These are phyloP conservation scores for Neoscytalidium dimidiatum DNA, from an alignment of 2,329 filamentous ascomycete genomes.

Conservation along the genomic window DNA sequence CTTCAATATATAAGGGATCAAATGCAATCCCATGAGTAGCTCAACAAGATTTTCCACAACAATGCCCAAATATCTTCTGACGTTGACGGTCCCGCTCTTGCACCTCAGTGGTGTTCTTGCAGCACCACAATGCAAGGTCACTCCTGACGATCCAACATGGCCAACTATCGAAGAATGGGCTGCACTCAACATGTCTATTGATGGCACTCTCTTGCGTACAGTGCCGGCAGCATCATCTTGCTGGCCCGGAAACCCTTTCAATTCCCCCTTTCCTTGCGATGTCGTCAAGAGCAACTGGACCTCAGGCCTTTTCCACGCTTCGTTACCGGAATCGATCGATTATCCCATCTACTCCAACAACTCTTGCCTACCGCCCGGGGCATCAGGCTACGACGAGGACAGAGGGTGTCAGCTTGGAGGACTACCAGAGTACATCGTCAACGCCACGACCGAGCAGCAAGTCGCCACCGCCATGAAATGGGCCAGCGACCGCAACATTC, in stretches of 20 bases:
- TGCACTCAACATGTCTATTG: slow-evolving; percentile 48
- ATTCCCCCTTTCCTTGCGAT: slow-evolving; percentile 24
- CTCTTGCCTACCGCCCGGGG: slow-evolving; percentile 34
- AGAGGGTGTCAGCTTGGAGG: slow-evolving; percentile 27
- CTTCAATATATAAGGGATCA: too few species aligned
- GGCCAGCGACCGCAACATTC: slow-evolving; percentile 32
- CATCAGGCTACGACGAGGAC: slow-evolving; percentile 26
- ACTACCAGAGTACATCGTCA: background rate
- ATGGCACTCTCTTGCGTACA: slow-evolving; percentile 47
- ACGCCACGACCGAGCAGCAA: slow-evolving; percentile 20
- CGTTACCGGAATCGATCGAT: slow-evolving; percentile 1
- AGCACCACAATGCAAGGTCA: slow-evolving; percentile 46
- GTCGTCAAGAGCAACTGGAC: slow-evolving; percentile 33
- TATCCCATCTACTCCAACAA: slow-evolving; percentile 14
- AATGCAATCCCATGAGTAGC: too few species aligned
- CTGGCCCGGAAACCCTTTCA: slow-evolving; percentile 46
- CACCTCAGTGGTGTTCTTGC: background rate
- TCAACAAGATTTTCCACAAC: too few species aligned
- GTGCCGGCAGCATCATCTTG: slow-evolving; percentile 45
- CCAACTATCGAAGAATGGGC: slow-evolving; percentile 50
- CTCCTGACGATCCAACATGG: slow-evolving; percentile 50
- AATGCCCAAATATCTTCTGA: background rate
- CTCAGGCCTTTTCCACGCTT: slow-evolving; percentile 32
- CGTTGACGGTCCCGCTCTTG: background rate
- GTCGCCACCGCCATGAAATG: slow-evolving; percentile 29